Conservation (phyloP, 2,329 filamentous ascomycete genomes). For the Hypoxylon sp. region DNA sequence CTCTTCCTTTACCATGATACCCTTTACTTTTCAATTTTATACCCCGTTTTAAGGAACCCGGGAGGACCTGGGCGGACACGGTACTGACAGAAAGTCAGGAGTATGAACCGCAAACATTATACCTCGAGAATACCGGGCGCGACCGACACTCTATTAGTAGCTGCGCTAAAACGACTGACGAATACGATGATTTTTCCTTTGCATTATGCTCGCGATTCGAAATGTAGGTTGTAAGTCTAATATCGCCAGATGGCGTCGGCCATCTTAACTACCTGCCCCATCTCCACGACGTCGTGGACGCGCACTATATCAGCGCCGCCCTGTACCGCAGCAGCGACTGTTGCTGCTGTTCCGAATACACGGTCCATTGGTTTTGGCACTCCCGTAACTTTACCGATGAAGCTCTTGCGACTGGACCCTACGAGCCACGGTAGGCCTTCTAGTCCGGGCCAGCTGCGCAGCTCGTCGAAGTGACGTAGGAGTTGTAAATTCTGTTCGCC, state of each 20-base stretch:
- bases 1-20: background rate
- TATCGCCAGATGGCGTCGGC: conserved; percentile 91
- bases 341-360: conserved; percentile 88
- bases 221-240: conserved; percentile 36
- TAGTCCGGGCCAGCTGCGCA: conserved; percentile 76
- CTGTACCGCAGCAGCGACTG: conserved; percentile 86
- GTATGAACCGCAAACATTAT: background rate
- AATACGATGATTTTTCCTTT: background rate
- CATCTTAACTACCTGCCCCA: conserved; percentile 87
- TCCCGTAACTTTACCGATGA: conserved; percentile 86
- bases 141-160: background rate
- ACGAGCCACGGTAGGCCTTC: conserved; percentile 87
- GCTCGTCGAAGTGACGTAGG: conserved; percentile 74
- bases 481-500: conserved; percentile 85
- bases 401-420: conserved; percentile 89
- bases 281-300: conserved; percentile 91
- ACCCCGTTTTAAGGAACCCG: background rate
- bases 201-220: background rate
- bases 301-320: conserved; percentile 93
- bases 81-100: background rate
- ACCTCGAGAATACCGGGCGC: background rate
- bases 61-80: background rate
- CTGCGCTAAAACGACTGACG: background rate
- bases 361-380: conserved; percentile 79
- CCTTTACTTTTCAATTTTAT: background rate